Base-by-base conservation (phyloP, 2,329 filamentous ascomycete genomes). In the Polytolypa hystricis region DNA sequence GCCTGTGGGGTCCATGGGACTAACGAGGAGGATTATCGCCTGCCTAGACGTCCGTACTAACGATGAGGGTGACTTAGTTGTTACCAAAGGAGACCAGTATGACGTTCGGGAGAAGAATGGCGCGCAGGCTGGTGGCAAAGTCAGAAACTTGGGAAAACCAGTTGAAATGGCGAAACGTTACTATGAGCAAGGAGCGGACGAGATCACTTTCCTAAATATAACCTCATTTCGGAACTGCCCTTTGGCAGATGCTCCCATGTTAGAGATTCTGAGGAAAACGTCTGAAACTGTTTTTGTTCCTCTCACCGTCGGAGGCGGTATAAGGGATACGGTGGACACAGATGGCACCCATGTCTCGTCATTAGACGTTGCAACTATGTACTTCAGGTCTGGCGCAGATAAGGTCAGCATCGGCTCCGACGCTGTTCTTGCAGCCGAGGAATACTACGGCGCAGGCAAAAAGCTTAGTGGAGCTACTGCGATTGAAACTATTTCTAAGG, bases 21-120 rank as follows among this genome's bases (percentile, higher is more conserved):
- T 98, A 34, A 98, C 91, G n/a, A 73, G 86, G 41, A 77, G 91
- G 46, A 77, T 98, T 34, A 96, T 98, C 55, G 91, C 91, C 18
- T 98, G 91, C 55, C 77, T 98, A 18, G 91, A 98, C 55, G 91
- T 98, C 34, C 81, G 91, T 29, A 77, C 87, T 36, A 98, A 98
- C 59, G 91, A 98, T 58, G 71, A 81, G 42, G 91, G 91, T 21
- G 91, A 98, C 60, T 70, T 98, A 7, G 91, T 98, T 0, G 91
- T 98, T 25, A 98, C 91, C 10, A 98, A 98, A 62, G 91, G 91
- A 39, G 91, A 98, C 62, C 89, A 96, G 60, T 98, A 98, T 65
- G 91, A 98, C 53, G 91, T 98, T 5, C 83, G 91, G 20, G 91
- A 96, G 54, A 95, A 95, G 62, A 67, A 69, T 15, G 69, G 65